A percentile compares a stretch with the other conserved stretches of the same genome.
Conservation (phyloP, 495 filamentous ascomycete genomes). For the Margaritispora aquatica region DNA sequence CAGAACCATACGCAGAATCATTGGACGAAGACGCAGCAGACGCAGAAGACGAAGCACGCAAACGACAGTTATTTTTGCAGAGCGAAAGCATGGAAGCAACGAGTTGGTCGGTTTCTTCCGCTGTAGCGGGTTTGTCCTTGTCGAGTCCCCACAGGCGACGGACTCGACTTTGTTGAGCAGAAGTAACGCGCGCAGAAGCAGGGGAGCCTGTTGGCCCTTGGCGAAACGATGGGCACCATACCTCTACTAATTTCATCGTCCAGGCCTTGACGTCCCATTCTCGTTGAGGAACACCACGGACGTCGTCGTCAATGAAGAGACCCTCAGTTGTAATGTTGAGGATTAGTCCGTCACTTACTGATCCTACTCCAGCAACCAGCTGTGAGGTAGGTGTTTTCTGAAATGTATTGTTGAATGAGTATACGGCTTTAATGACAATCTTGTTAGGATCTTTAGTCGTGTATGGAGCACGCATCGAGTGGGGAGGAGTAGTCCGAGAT, state of each 20-base stretch:
- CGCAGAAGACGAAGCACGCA: constrained; percentile 26
- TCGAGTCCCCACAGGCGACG: constrained; percentile 28
- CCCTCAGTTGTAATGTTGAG: constrained; percentile 83
- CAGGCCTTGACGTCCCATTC: constrained; percentile 99
- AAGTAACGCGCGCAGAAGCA: constrained; percentile 25
- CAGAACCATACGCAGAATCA: constrained; percentile 29
- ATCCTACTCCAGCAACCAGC: constrained; percentile 65
- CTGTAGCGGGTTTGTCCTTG: constrained; percentile 34
- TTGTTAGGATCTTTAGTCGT: constrained; percentile 86
- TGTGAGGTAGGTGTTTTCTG: constrained; percentile 74
- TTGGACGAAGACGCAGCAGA: constrained; percentile 18
- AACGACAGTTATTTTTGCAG: constrained; percentile 57
- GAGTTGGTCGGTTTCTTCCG: constrained; percentile 58
- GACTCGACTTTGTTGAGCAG: constrained; percentile 23
- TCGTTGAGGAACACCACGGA: constrained; percentile 76
- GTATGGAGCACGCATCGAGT: constrained; percentile 68
- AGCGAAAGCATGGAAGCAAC: constrained; percentile 49
- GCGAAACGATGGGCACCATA: constrained; percentile 61
- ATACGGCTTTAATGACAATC: constrained; percentile 89
- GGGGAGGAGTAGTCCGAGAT: constrained; percentile 78
- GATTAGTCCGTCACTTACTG: constrained; percentile 80
- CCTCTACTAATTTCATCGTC: constrained; percentile 88
- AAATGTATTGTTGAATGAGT: constrained; percentile 79
- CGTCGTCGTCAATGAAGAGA: constrained; percentile 92
- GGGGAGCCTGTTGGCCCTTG: constrained; percentile 33